These are phyloP conservation scores for Botrytis paeoniae DNA, from an alignment of 2,329 filamentous ascomycete genomes.

Conservation along the genomic window DNA sequence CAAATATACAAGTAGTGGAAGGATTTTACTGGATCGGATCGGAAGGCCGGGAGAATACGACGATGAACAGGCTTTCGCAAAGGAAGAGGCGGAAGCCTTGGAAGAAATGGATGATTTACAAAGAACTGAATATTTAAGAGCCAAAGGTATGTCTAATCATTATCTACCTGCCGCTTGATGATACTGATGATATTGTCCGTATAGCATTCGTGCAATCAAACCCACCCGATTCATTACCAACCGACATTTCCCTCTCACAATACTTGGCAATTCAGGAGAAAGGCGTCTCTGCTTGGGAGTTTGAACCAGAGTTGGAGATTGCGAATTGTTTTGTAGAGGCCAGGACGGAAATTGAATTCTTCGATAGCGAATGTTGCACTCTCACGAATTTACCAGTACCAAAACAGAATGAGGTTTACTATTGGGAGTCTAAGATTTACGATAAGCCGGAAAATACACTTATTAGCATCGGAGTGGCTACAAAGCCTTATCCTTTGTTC, in stretches of 20 bases:
- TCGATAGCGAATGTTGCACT: constrained; percentile 95
- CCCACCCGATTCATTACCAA: constrained; percentile 90
- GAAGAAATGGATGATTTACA: constrained; percentile 95
- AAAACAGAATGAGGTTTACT: constrained; percentile 99
- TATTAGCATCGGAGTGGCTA: constrained; percentile 89
- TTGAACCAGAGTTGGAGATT: constrained; percentile 97
- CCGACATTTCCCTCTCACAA: constrained; percentile 95
- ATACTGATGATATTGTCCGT: constrained; percentile 1
- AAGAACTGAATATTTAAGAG: constrained; percentile 84
- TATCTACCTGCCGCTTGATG: neutral
- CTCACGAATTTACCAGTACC: constrained; percentile 79
- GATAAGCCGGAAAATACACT: constrained; percentile 89
- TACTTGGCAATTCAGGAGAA: constrained; percentile 99
- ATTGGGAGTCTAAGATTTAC: constrained; percentile 98
- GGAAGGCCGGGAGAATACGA: constrained; percentile 94
- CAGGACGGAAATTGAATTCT: constrained; percentile 97
- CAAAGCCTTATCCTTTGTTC: constrained; percentile 95
- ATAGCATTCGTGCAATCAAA: constrained; percentile 91
- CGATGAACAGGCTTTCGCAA: constrained; percentile 90
- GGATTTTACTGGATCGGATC: constrained; percentile 91
- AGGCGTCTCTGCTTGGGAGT: constrained; percentile 99
- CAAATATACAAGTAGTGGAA: constrained; percentile 79
- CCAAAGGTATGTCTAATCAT: constrained; percentile 68
- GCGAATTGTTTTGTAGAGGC: constrained; percentile 98
- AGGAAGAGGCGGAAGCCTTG: constrained; percentile 91